Evolutionary conservation across 2,329 filamentous ascomycete species (phyloP).

Genomic region (Pseudohalonectria lignicola): DNA sequence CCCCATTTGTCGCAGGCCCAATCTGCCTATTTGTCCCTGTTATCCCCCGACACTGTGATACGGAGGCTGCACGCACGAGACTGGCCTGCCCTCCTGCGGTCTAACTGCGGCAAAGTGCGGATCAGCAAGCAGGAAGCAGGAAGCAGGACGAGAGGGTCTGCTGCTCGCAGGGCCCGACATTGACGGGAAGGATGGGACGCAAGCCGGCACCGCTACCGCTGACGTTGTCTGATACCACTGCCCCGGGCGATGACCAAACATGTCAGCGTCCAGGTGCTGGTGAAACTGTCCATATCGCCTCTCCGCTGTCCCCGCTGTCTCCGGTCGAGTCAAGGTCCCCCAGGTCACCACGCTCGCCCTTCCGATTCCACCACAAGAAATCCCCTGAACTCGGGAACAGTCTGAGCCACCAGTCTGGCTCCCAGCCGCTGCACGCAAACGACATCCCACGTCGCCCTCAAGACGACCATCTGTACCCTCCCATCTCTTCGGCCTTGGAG

Average conservation of each 20-base stretch:
- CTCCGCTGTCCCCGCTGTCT: too few species aligned
- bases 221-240: slow-evolving; percentile 32
- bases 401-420: too few species aligned
- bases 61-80: slow-evolving; percentile 19
- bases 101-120: slow-evolving; percentile 20
- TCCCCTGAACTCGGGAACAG: slow-evolving; percentile 6
- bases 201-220: slow-evolving; percentile 49
- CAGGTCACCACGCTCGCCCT: slow-evolving; percentile 31
- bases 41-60: slow-evolving; percentile 22
- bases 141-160: too few species aligned
- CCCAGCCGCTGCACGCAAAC: slow-evolving; percentile 2
- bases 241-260: slow-evolving; percentile 20
- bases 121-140: too few species aligned
- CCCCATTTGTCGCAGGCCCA: slow-evolving; percentile 21
- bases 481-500: slow-evolving; percentile 15
- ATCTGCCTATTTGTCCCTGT: slow-evolving; percentile 20
- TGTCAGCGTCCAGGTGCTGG: slow-evolving; percentile 13
- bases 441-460: slow-evolving; percentile 8
- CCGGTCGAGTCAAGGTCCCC: slow-evolving; percentile 30
- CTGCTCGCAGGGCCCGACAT: background rate
- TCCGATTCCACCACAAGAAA: slow-evolving; percentile 29
- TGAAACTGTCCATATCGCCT: slow-evolving; percentile 21
- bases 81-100: slow-evolving; percentile 16
- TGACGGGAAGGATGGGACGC: slow-evolving; percentile 35
- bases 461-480: slow-evolving; percentile 14